These are phyloP conservation scores for Neoboletus subvelutipes DNA, from an alignment of 768 basidiomycete species.

Conservation along the genomic window DNA sequence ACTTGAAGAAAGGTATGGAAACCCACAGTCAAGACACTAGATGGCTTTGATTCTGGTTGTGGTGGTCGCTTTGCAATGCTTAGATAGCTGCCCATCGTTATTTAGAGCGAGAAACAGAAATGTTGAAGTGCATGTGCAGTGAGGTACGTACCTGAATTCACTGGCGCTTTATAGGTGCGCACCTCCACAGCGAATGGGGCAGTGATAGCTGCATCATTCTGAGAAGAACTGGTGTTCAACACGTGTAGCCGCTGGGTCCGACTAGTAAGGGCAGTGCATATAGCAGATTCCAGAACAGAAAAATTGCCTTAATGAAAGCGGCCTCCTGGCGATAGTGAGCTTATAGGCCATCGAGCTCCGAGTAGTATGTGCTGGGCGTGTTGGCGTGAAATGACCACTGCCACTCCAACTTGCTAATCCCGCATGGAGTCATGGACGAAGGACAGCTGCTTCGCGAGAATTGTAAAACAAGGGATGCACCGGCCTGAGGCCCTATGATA, in stretches of 20 bases:
- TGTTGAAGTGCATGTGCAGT: background rate
- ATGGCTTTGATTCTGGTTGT: background rate
- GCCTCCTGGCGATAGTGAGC: no score
- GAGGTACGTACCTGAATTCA: background rate
- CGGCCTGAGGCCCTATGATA: no score
- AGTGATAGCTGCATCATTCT: background rate
- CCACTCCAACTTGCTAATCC: no score
- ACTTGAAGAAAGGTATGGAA: background rate
- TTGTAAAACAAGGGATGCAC: no score
- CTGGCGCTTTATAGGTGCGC: background rate
- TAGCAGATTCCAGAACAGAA: background rate
- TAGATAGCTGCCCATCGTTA: background rate
- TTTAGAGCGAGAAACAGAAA: background rate
- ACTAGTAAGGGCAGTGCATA: no score
- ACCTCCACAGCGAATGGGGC: background rate
- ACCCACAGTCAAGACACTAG: background rate
- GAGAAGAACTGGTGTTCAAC: background rate
- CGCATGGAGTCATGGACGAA: no score
- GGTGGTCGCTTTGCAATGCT: background rate
- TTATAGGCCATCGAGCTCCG: no score
- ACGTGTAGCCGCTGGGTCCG: no score
- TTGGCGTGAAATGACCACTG: no score
- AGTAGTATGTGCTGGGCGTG: no score
- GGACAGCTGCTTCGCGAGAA: no score
- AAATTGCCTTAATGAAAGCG: no score